A percentile compares a stretch with the other conserved stretches of the same genome.
Evolutionary conservation across 2,329 filamentous ascomycete genomes (phyloP).

Genomic region (Ambrosiella cleistominuta): DNA sequence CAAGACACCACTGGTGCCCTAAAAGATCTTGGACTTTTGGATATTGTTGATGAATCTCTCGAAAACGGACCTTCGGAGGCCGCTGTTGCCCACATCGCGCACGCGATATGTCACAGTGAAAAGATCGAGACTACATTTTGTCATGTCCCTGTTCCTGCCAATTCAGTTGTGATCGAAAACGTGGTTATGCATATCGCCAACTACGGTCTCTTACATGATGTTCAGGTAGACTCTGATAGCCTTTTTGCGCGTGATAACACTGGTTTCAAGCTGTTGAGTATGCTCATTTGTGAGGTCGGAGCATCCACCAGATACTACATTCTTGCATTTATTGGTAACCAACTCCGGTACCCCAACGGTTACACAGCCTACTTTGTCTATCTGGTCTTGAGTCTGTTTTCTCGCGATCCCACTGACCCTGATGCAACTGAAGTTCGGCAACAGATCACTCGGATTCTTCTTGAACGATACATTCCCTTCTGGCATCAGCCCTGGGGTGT

Average conservation of each 20-base stretch:
- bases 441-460: slow-evolving; percentile 72
- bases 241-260: slow-evolving; percentile 26
- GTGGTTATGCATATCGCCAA: slow-evolving; percentile 70
- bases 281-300: slow-evolving; percentile 56
- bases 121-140: slow-evolving; percentile 45
- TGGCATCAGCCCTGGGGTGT: slow-evolving; percentile 94
- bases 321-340: slow-evolving; percentile 70
- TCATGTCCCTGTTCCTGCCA: slow-evolving; percentile 47
- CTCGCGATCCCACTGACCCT: slow-evolving; percentile 50
- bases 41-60: slow-evolving; percentile 40
- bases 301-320: slow-evolving; percentile 74
- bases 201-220: slow-evolving; percentile 43
- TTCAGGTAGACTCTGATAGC: slow-evolving; percentile 33
- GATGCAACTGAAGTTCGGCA: slow-evolving; percentile 73
- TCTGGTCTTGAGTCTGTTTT: slow-evolving; percentile 69
- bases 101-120: slow-evolving; percentile 43
- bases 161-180: slow-evolving; percentile 58
- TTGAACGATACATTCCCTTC: slow-evolving; percentile 75
- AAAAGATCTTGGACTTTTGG: slow-evolving; percentile 36
- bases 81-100: slow-evolving; percentile 56
- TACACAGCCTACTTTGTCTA: slow-evolving; percentile 90
- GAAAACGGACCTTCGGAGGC: slow-evolving; percentile 50
- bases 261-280: slow-evolving; percentile 56
- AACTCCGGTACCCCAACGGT: slow-evolving; percentile 75
- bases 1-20: slow-evolving; percentile 43